A percentile compares a stretch with the other conserved stretches of the same genome.
Evolutionary conservation across 768 basidiomycete genomes (phyloP).

Genomic region (Mycena alexandri): DNA sequence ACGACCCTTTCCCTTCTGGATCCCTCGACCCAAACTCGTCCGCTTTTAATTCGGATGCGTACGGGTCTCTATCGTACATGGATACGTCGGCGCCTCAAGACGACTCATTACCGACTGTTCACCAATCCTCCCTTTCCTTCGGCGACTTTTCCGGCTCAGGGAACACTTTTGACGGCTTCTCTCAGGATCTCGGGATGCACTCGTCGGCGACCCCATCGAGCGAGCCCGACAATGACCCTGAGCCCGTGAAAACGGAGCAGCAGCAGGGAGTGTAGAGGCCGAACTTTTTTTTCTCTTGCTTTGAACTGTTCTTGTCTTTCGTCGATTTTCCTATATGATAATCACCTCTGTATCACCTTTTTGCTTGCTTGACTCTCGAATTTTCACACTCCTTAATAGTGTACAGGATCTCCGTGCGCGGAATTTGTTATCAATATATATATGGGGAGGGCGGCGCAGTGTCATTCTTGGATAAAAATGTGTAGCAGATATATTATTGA

Average conservation of each 20-base stretch:
- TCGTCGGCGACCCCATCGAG: conserved; percentile 63
- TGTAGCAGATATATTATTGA: conserved; percentile 36
- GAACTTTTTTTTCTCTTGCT: conserved; percentile 30
- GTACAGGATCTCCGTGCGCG: conserved; percentile 45
- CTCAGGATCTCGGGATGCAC: conserved; percentile 75
- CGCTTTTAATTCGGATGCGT: conserved; percentile 76
- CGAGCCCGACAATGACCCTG: conserved; percentile 74
- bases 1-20: conserved; percentile 75
- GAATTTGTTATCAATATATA: conserved; percentile 37
- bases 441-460: conserved; percentile 1
- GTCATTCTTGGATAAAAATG: conserved; percentile 11
- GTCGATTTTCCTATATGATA: conserved; percentile 30
- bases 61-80: conserved; percentile 81
- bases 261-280: conserved; percentile 48
- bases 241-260: conserved; percentile 76
- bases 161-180: conserved; percentile 78
- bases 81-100: conserved; percentile 76
- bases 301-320: conserved; percentile 36
- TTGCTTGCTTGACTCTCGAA: conserved; percentile 27
- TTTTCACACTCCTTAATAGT: conserved; percentile 55
- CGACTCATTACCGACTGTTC: conserved; percentile 69
- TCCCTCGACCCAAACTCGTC: conserved; percentile 75
- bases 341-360: conserved; percentile 43
- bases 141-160: conserved; percentile 74
- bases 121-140: conserved; percentile 76